Evolutionary conservation across 1,139 yeast species (phyloP).

Genomic region (Saccharomyces uvarum): DNA sequence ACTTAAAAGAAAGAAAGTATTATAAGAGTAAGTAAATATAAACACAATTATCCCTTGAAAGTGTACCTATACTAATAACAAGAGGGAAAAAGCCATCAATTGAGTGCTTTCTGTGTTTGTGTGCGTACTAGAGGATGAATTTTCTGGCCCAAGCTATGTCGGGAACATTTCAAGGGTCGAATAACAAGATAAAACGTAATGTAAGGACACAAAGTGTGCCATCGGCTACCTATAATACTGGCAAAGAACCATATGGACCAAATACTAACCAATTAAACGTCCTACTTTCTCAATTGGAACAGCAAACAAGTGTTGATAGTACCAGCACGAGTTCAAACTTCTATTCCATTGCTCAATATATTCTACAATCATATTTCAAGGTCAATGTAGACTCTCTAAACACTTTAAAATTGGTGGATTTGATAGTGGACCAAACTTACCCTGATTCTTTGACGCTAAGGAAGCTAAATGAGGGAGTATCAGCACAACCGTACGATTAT

Average conservation of each 20-base stretch:
- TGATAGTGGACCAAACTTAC: conserved; percentile 32
- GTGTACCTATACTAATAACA: neutral
- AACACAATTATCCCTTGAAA: neutral
- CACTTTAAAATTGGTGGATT: conserved; percentile 21
- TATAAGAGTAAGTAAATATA: neutral
- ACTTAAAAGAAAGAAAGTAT: neutral
- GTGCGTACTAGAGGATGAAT: neutral
- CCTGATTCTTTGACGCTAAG: conserved; percentile 30
- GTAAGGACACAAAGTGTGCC: neutral
- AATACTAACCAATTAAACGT: conserved; percentile 9
- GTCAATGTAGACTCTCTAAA: conserved; percentile 16
- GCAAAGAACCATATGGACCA: neutral
- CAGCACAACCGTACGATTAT: conserved; percentile 26
- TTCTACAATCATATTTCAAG: conserved; percentile 24
- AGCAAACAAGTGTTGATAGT: conserved; percentile 13
- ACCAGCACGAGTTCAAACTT: conserved; percentile 22
- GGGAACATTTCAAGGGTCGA: neutral
- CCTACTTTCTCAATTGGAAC: conserved; percentile 19
- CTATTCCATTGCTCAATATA: conserved; percentile 24
- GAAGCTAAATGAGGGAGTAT: conserved; percentile 24
- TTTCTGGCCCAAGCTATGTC: neutral
- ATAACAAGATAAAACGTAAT: neutral
- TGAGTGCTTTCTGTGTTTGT: neutral
- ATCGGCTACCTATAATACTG: neutral
- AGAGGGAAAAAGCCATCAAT: neutral